Conservation (phyloP, 805 yeast genomes). For the Ogataea paraovalis region DNA sequence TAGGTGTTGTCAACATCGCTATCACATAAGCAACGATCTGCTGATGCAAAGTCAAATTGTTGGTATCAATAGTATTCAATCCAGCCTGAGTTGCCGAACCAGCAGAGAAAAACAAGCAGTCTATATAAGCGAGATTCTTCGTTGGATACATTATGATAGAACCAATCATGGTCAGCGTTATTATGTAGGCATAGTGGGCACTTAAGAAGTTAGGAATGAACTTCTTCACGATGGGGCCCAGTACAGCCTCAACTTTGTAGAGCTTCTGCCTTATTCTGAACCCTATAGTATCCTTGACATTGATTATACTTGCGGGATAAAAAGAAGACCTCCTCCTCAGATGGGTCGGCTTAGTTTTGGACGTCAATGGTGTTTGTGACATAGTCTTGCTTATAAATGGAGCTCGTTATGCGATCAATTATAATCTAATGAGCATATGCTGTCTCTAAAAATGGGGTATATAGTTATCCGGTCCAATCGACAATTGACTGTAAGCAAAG, state of each 20-base stretch:
- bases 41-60: slow-evolving; percentile 65
- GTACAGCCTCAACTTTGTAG: slow-evolving; percentile 31
- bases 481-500: no score
- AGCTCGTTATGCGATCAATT: no score
- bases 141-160: slow-evolving; percentile 78
- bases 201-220: slow-evolving; percentile 53
- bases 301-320: slow-evolving; percentile 4
- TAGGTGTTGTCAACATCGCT: slow-evolving; percentile 75
- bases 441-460: no score
- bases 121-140: slow-evolving; percentile 65
- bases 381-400: neutral
- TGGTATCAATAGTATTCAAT: slow-evolving; percentile 70
- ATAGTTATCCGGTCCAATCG: no score
- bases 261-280: slow-evolving; percentile 33
- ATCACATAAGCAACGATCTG: slow-evolving; percentile 67
- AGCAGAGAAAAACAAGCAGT: slow-evolving; percentile 69
- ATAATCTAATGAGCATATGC: no score
- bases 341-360: neutral
- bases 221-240: slow-evolving; percentile 40
- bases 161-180: slow-evolving; percentile 53
- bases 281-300: slow-evolving; percentile 24
- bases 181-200: slow-evolving; percentile 72
- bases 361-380: neutral
- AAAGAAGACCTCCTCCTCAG: slow-evolving; percentile 9
- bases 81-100: slow-evolving; percentile 93